Base-by-base conservation (phyloP, 1,139 yeast species). In the Geotrichum candidum region DNA sequence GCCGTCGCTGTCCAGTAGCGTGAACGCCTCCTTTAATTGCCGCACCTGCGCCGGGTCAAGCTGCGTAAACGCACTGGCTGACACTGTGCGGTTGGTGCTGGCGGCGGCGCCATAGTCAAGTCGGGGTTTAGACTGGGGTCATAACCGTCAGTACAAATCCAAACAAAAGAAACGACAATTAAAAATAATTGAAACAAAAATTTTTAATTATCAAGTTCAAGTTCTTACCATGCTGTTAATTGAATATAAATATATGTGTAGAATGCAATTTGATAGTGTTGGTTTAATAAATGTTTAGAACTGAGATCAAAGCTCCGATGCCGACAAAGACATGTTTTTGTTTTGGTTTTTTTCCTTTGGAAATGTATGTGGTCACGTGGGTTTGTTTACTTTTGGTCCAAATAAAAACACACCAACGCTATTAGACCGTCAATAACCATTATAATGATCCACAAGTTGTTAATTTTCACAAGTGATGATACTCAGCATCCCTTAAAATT, bases 1-100 rank as follows among this genome's bases (percentile, higher is more conserved):
- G 50, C 89, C 85, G 65, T 91, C 95, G 50, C 89, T 89, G 70
- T 92, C 98, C n/a, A 92, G 83, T 67, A 90, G 74, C 46, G 81
- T 77, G 65, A 82, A 84, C 3, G 85, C 79, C 65, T 82, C 85
- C 59, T 81, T 79, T 53, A 84, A 71, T 60, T 76, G 80, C 29
- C 77, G 72, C 45, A 82, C 74, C 51, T 75, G 76, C 9, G 70
- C 68, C n/a, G 74, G 76, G 35, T 68, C 70, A 27, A 76, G 69
- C 66, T 76, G 78, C 53, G 71, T 70, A 61, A 76, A 70, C 33
- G 73, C 73, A 2, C 76, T 76, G 3, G 74, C 70, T 7, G 72
- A 65, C 1, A 68, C 65, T 50, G 73, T 41, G 23, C 65, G 57
- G 5, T 31, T 53, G 18, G 51, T 33, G 11, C 29, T 54, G 18